These are phyloP conservation scores for Calonectria fujianensis DNA, from an alignment of 2,329 filamentous ascomycete genomes.

Conservation along the genomic window DNA sequence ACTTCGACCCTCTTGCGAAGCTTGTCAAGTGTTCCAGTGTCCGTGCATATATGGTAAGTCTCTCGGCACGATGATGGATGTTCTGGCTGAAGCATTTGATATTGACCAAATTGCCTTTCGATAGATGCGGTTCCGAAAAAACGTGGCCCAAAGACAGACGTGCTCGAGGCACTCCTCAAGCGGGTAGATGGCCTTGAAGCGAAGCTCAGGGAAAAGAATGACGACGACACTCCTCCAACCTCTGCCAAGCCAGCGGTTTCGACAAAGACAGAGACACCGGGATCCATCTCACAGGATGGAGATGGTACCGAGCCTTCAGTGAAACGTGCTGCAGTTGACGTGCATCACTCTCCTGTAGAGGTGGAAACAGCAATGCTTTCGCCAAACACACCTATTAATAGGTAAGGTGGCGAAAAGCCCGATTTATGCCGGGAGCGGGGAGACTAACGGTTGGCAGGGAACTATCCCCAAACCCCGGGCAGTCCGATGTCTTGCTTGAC, in stretches of 20 bases:
- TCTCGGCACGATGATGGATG: background rate
- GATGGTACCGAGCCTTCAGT: slow-evolving; percentile 61
- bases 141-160: slow-evolving; percentile 91
- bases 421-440: background rate
- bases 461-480: slow-evolving; percentile 67
- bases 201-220: slow-evolving; percentile 82
- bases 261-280: slow-evolving; percentile 52
- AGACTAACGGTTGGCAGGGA: slow-evolving; percentile 61
- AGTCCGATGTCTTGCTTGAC: slow-evolving; percentile 80
- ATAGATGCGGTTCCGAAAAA: slow-evolving; percentile 92
- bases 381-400: slow-evolving; percentile 53
- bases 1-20: slow-evolving; percentile 88
- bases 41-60: slow-evolving; percentile 88
- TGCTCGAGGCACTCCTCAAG: slow-evolving; percentile 88
- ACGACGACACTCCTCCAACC: slow-evolving; percentile 56
- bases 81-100: background rate
- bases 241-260: slow-evolving; percentile 43
- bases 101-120: background rate
- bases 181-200: slow-evolving; percentile 90
- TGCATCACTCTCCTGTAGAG: slow-evolving; percentile 54
- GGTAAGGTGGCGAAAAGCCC: slow-evolving; percentile 42
- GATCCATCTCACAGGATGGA: slow-evolving; percentile 48
- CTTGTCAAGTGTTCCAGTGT: slow-evolving; percentile 92
- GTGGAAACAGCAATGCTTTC: slow-evolving; percentile 50
- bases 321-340: slow-evolving; percentile 64